Percentiles rank a stretch among this genome's conserved stretches.
phyloP scores from a whole-genome alignment of 2,329 filamentous ascomycete genomes.

The Tolypocladium tropicale region DNA sequence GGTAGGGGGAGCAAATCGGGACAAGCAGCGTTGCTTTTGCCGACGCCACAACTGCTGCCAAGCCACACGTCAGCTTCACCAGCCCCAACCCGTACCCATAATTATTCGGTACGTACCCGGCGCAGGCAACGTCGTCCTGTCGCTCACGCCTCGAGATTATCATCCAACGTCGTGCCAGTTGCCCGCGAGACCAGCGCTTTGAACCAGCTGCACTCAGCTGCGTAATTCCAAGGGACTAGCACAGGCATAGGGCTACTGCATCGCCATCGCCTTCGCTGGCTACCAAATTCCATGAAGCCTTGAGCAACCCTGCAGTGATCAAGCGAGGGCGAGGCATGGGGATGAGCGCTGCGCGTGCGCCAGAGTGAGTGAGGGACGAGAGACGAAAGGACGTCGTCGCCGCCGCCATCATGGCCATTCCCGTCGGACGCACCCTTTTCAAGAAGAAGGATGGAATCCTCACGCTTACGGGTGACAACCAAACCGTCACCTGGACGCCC shows the following conservation, averaged over 20 bases:
- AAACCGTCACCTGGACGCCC: slow-evolving; percentile 73
- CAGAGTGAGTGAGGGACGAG: neutral
- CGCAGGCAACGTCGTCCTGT: neutral
- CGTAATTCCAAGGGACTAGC: neutral
- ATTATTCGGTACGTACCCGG: neutral
- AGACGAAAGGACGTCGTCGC: neutral
- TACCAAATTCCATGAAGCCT: neutral
- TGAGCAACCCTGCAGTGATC: neutral
- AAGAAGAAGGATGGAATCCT: slow-evolving; percentile 94
- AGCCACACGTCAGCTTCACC: slow-evolving; percentile 1
- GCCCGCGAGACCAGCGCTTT: neutral
- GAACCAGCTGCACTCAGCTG: neutral
- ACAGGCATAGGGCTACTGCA: no score
- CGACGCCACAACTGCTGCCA: slow-evolving; percentile 2
- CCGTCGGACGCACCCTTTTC: slow-evolving; percentile 62
- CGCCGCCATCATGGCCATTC: slow-evolving; percentile 39
- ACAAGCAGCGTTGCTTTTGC: neutral
- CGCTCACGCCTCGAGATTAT: neutral
- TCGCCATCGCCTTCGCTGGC: neutral
- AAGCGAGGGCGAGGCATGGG: neutral
- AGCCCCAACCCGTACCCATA: neutral
- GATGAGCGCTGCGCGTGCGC: neutral
- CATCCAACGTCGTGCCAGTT: neutral
- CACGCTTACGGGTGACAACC: slow-evolving; percentile 61
- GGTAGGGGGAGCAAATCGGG: slow-evolving; percentile 1